Evolutionary conservation across 305 asterid species (phyloP).

Genomic region (Lippia alba): DNA sequence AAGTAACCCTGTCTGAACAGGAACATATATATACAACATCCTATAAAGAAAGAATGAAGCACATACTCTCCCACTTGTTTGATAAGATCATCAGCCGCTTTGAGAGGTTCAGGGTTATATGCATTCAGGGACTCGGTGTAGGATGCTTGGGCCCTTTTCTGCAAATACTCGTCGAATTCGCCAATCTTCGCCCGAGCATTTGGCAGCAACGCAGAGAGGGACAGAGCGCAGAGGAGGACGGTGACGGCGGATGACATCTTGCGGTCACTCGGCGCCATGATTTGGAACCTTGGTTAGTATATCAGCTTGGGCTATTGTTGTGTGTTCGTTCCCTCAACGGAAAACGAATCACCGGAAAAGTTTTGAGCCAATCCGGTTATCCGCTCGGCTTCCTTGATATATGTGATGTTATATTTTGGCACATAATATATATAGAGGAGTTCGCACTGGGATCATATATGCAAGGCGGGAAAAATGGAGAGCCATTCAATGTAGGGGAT

Average conservation of each 20-base stretch:
- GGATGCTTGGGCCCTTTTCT: slow-evolving; percentile 52
- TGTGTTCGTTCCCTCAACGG: neutral
- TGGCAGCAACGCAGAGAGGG: slow-evolving; percentile 39
- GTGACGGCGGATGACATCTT: slow-evolving; percentile 5
- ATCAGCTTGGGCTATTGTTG: neutral
- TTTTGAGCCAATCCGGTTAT: slow-evolving; percentile 32
- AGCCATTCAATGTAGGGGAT: no score
- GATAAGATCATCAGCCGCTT: slow-evolving; percentile 49
- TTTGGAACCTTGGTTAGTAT: neutral
- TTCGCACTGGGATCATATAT: no score
- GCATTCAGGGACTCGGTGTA: slow-evolving; percentile 54
- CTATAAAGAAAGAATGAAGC: no score
- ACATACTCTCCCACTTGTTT: slow-evolving; percentile 68
- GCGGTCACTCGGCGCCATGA: slow-evolving; percentile 34
- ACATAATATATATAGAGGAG: no score
- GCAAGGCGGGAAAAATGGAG: no score
- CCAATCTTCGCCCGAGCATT: slow-evolving; percentile 43
- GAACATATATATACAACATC: no score
- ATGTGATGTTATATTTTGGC: no score
- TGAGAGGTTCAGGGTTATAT: slow-evolving; percentile 62
- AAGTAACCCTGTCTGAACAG: no score
- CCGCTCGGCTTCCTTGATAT: slow-evolving; percentile 17
- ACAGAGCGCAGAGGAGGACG: slow-evolving; percentile 37
- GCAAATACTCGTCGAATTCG: slow-evolving; percentile 56
- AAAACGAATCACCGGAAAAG: slow-evolving; percentile 36